phyloP scores from a whole-genome alignment of 768 basidiomycete genomes.

The Dacryopinax spathularia region DNA sequence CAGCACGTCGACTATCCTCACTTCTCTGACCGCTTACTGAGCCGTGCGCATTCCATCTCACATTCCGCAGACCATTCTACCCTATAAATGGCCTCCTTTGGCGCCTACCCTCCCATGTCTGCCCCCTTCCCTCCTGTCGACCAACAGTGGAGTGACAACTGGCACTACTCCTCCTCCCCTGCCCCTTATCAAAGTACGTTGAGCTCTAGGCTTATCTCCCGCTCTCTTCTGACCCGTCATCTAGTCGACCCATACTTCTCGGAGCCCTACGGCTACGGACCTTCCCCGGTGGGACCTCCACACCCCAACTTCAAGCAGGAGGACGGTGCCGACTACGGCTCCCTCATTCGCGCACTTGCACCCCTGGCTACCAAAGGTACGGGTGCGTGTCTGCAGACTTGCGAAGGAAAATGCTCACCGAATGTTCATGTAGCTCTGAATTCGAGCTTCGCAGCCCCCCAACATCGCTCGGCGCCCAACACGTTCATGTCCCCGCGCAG shows the following conservation, averaged over 20 bases:
- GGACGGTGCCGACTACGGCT: not conserved
- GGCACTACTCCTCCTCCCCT: not conserved
- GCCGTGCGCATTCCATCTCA: not conserved
- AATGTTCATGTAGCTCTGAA: not conserved
- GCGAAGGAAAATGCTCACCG: not conserved
- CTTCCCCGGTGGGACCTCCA: not conserved
- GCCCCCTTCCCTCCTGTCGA: not conserved
- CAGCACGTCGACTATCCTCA: not conserved
- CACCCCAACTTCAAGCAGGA: not conserved
- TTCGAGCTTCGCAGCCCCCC: not conserved
- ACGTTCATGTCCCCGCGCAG: conserved; percentile 1
- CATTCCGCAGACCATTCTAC: not conserved
- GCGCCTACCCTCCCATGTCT: not conserved
- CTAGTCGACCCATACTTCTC: not conserved
- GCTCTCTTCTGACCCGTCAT: not conserved
- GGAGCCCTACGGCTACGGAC: not conserved
- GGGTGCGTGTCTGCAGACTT: not conserved
- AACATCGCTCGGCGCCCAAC: not conserved
- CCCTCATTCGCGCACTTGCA: not conserved
- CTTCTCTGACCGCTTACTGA: not conserved
- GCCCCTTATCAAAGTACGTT: not conserved
- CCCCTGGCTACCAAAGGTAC: conserved; percentile 5
- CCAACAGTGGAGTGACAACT: not conserved
- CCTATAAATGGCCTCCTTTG: not conserved
- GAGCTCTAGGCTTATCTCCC: not conserved